Base-by-base conservation (phyloP, 2,329 filamentous ascomycete species). In the Verticillium isaacii region DNA sequence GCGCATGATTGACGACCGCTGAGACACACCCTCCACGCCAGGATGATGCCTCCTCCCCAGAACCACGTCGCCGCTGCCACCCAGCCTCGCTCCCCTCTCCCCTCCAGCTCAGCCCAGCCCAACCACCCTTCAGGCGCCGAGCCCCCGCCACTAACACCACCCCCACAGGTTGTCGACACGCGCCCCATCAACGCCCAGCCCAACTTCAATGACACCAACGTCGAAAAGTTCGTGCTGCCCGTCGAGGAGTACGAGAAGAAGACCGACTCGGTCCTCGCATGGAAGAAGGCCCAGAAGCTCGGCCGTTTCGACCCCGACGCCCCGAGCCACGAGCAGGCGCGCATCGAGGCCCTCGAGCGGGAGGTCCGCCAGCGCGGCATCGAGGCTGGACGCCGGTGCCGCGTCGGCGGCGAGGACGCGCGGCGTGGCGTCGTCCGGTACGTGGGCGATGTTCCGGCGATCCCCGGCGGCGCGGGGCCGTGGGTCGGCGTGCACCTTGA, bases 231-330 rank as follows among this genome's bases (percentile, higher is more conserved):
- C 75, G 86, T 90, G 65, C 90, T 99, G 83, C 91, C 93, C n/a
- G 82, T 85, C 59, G 84, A 89, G 58, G 90, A 93, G 71, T 99
- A 99, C 77, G 92, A 93, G 73, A 86, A 87, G 70, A 92, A 93
- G 71, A 82, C 87, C 54, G 92, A 97, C 76, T 94, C 90, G 3
- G 95, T 99, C 15, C 85, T 97, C 29, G 91, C 93, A 6, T 98
- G 93, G 93, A 99, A 99, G 78, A 94, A 91, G 78, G 81, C 87
- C n/a, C 89, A 97, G 75, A 93, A 96, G 74, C 85, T 98, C n/a
- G 95, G 95, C 58, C 91, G 95, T 39, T 99, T 99, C 77, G 92
- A 98, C 72, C 95, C 95, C 14, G 83, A 89, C 68, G 92, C 93
- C 8, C 87, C 90, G 19, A 86, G 82, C 63, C 85, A 90, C 25